phyloP scores from a whole-genome alignment of 2,329 filamentous ascomycete species.

The Beauveria rudraprayagi region DNA sequence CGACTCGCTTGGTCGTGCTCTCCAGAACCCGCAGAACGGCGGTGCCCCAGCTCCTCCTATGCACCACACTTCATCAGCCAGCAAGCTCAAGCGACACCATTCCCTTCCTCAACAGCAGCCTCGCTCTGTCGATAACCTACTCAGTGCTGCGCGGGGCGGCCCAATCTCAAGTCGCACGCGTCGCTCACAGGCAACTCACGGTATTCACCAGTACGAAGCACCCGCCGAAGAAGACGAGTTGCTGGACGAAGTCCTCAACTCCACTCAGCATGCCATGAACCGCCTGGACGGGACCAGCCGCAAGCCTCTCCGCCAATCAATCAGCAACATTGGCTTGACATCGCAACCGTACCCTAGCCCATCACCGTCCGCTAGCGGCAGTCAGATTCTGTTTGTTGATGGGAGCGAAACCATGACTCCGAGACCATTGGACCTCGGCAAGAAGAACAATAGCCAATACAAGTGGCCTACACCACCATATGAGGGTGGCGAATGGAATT shows the following conservation, averaged over 20 bases:
- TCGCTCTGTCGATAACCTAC: constrained; percentile 55
- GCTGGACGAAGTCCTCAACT: constrained; percentile 77
- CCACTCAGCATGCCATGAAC: constrained; percentile 66
- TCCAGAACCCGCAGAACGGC: constrained; percentile 40
- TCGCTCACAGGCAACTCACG: constrained; percentile 64
- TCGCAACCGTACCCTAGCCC: constrained; percentile 57
- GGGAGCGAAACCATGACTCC: constrained; percentile 53
- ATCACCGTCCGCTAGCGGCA: constrained; percentile 74
- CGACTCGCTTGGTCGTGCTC: constrained; percentile 52
- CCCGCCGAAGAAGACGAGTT: constrained; percentile 96
- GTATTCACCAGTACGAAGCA: constrained; percentile 80
- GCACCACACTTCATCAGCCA: constrained; percentile 40
- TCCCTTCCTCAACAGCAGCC: constrained; percentile 56
- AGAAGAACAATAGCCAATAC: constrained; percentile 43
- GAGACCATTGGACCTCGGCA: constrained; percentile 63
- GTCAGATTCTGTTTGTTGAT: constrained; percentile 65
- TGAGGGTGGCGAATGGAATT: constrained; percentile 87
- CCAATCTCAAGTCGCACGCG: constrained; percentile 75
- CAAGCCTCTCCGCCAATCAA: constrained; percentile 50
- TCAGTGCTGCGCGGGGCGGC: constrained; percentile 45
- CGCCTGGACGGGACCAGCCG: constrained; percentile 48
- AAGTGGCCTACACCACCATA: constrained; percentile 97
- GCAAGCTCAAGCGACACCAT: constrained; percentile 55
- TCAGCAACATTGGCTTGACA: constrained; percentile 52
- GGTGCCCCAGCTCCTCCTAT: constrained; percentile 42